Conservation (phyloP, 371 early-diverging fungal genomes). For the Amoeboaphelidium protococcarum region DNA sequence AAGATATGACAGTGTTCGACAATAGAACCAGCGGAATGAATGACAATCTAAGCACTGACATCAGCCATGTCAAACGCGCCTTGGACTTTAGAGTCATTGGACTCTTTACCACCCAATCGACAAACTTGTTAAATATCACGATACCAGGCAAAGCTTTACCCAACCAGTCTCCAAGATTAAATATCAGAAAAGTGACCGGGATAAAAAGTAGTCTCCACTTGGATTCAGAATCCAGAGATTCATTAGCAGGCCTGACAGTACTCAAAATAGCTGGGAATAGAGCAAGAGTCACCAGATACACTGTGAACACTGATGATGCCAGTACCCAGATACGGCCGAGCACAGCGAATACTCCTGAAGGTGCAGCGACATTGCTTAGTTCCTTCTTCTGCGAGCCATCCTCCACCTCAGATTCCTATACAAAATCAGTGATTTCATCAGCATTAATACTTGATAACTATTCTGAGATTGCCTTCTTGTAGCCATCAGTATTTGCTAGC, state of each 20-base stretch:
- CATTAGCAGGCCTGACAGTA: conserved; percentile 23
- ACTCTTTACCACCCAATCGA: not conserved
- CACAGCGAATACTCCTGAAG: not conserved
- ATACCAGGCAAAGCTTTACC: conserved; percentile 25
- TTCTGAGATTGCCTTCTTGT: not conserved
- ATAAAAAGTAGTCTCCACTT: conserved; percentile 19
- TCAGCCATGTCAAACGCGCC: conserved; percentile 14
- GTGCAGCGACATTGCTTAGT: not conserved
- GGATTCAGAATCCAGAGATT: not conserved
- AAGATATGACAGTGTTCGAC: conserved; percentile 36
- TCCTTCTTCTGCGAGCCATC: not conserved
- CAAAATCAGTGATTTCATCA: conserved; percentile 1
- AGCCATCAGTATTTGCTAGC: too few relatives aligned
- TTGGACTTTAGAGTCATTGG: too few relatives aligned
- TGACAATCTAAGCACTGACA: conserved; percentile 20
- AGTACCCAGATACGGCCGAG: conserved; percentile 14
- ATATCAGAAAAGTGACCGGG: conserved; percentile 41
- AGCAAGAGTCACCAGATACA: conserved; percentile 35
- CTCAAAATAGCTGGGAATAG: conserved; percentile 50
- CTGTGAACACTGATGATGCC: conserved; percentile 22
- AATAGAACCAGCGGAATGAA: conserved; percentile 40
- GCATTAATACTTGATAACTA: not conserved
- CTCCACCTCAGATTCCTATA: not conserved
- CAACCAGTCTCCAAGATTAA: conserved; percentile 43
- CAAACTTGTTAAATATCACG: not conserved